A percentile compares a stretch with the other conserved stretches of the same genome.
phyloP scores from a whole-genome alignment of 495 filamentous ascomycete genomes.

The Podospora pseudopauciseta region DNA sequence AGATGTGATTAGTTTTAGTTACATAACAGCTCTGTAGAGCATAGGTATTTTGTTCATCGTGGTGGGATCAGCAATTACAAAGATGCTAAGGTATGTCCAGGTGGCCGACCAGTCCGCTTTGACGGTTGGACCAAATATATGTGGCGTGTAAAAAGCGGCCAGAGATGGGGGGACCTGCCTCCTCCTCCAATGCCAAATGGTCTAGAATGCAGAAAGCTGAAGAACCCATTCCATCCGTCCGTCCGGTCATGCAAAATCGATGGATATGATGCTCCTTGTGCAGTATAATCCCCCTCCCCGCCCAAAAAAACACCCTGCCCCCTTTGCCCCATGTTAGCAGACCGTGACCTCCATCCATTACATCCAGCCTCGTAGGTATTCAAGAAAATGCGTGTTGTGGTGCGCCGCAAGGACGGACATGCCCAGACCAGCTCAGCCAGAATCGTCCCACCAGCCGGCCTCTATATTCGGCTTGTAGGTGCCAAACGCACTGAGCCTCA shows the following conservation, averaged over 20 bases:
- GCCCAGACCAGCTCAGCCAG: slow-evolving; percentile 33
- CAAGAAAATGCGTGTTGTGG: background rate
- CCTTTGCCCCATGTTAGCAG: background rate
- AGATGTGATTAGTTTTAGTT: background rate
- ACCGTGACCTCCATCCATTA: background rate
- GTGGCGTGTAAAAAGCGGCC: background rate
- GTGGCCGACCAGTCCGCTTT: background rate
- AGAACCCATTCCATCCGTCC: background rate
- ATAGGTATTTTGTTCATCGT: background rate
- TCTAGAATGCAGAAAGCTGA: background rate
- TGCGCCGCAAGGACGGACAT: slow-evolving; percentile 7
- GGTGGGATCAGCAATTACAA: slow-evolving; percentile 5
- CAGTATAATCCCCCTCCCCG: background rate
- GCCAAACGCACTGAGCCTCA: slow-evolving; percentile 47
- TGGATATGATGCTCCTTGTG: background rate
- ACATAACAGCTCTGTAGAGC: background rate
- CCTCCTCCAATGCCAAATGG: background rate
- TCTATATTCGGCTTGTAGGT: slow-evolving; percentile 31
- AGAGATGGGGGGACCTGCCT: background rate
- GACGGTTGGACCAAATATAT: background rate
- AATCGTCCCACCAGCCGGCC: slow-evolving; percentile 43
- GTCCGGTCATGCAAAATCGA: background rate
- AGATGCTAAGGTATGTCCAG: background rate
- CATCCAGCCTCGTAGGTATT: background rate
- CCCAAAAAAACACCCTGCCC: background rate